Evolutionary conservation across 768 basidiomycete species (phyloP), one percentile per base, ranked within the genome.

Genomic region (Naematelia aurantialba): DNA sequence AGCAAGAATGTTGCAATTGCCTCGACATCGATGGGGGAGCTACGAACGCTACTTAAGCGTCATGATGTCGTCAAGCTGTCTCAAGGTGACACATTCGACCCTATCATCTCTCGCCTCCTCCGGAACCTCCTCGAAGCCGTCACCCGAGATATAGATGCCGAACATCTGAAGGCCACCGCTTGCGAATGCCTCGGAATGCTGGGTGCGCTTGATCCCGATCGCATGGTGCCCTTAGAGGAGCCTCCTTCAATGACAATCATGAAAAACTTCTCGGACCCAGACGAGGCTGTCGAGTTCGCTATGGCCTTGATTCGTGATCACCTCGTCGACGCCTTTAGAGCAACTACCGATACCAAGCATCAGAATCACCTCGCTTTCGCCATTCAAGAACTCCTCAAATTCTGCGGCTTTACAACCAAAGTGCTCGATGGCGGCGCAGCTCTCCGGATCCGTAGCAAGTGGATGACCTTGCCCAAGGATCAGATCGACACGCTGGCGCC

Each of bases 181-280:
- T 92, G 87, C 70, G 89, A 96, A 70, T 96, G 90, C 72, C 85
- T 98, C 56, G 91, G 93, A 1, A 83, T 89, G 21, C 78, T 98
- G 12, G 96, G 96, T 4, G 96, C 96, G 1, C 82, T 93, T 17
- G 96, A 99, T 76, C 94, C 94, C 0, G 94, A 98, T 79, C 83
- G 96, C 50, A 88, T 88, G 68, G 87, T 89, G 62, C 80, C 90
- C 19, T 79, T 79, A 1, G 73, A 81, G 27, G 85, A 87, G 61
- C 76, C 83, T 1, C 81, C 82, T 45, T 62, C 76, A 13, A 87
- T 89, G 78, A 82, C 91, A 47, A 82, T 97, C 49, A 80, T 85
- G 60, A 83, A 82, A 69, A 92, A 97, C 73, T 96, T 91, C 73
- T 80, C 79, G 0, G 87, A 93, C 64, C 85, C 87, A 50, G 80